These are phyloP conservation scores for Chenopodium formosanum DNA, from an alignment of 148 eudicot species.

Conservation along the genomic window DNA sequence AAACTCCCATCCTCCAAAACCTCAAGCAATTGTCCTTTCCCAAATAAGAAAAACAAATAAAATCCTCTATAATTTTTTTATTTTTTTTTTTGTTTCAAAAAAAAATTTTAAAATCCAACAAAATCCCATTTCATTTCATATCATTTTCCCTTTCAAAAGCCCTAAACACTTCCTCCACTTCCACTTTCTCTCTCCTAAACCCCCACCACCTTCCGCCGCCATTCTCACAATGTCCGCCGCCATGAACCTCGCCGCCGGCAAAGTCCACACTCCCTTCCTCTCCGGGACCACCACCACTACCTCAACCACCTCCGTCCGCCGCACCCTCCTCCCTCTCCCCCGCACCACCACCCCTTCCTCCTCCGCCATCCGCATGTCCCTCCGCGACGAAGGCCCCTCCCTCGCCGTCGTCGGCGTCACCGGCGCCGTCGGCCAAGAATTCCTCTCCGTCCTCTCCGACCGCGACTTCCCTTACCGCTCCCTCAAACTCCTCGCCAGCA, in stretches of 20 bases:
- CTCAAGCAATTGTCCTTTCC: no score
- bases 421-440: conserved; percentile 71
- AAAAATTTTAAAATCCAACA: no score
- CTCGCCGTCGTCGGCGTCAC: conserved; percentile 27
- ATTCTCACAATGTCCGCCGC: conserved; percentile 25
- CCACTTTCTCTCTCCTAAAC: background rate
- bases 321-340: background rate
- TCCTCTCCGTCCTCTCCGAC: conserved; percentile 89
- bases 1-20: no score
- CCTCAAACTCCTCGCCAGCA: conserved; percentile 79
- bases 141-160: background rate
- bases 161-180: conserved; percentile 1
- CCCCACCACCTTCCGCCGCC: conserved; percentile 11
- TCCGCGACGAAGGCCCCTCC: conserved; percentile 22
- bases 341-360: background rate
- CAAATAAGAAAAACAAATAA: no score
- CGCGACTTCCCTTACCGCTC: conserved; percentile 85
- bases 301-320: no score
- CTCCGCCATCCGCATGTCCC: conserved; percentile 22
- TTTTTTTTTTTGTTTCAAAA: no score
- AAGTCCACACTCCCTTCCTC: conserved; percentile 15
- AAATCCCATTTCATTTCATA: no score
- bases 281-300: background rate
- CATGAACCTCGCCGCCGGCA: conserved; percentile 30
- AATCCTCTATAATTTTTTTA: no score